Conservation (phyloP, 768 basidiomycete genomes). For the Pholiota molesta region DNA sequence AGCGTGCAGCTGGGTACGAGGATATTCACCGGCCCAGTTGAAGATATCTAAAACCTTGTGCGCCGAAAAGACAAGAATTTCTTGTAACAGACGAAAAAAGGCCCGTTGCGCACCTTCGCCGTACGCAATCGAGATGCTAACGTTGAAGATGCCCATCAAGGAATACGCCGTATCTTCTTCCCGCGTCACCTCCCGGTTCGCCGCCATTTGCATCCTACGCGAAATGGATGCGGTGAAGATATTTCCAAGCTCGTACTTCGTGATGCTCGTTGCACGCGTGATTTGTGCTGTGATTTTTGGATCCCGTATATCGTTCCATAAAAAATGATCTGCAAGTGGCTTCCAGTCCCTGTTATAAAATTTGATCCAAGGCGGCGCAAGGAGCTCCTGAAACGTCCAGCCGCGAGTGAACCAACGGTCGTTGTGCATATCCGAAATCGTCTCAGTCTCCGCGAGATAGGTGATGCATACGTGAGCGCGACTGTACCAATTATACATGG, state of each 20-base stretch:
- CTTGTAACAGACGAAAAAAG: neutral
- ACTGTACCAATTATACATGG: neutral
- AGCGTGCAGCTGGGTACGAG: too few species aligned
- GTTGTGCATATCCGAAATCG: neutral
- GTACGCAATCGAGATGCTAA: neutral
- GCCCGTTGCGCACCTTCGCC: neutral
- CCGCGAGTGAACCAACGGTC: slow-evolving; percentile 2
- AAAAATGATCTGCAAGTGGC: too few species aligned
- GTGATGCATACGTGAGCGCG: neutral
- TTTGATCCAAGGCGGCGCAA: neutral
- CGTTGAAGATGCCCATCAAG: neutral
- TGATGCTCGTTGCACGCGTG: neutral
- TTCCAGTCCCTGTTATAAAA: neutral
- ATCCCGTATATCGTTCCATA: neutral
- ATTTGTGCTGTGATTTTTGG: neutral
- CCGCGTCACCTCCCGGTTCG: neutral
- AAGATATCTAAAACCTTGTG: neutral
- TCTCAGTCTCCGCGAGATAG: neutral
- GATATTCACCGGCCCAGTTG: too few species aligned
- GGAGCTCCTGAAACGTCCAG: slow-evolving; percentile 3
- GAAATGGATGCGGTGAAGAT: too few species aligned
- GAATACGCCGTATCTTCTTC: neutral
- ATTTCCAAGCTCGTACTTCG: neutral
- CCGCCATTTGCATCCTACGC: slow-evolving; percentile 1
- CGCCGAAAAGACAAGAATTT: neutral